Evolutionary conservation across 306 rosid species (phyloP).

Genomic region (Acmispon strigosus): DNA sequence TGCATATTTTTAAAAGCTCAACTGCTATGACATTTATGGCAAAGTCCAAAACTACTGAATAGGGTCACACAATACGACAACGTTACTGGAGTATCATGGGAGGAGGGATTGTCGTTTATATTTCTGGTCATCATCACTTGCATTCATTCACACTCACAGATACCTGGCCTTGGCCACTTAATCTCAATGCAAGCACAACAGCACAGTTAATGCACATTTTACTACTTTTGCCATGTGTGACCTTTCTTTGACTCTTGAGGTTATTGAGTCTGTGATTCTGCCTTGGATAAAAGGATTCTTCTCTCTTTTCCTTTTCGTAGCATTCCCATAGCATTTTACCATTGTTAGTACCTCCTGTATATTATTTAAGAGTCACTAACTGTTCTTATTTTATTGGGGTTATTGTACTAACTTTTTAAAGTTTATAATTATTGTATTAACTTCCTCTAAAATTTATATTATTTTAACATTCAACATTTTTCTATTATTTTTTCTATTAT

Average conservation of each 20-base stretch:
- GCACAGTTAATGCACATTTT: neutral
- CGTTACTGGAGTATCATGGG: constrained; percentile 12
- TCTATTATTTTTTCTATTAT: no score
- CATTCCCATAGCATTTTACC: no score
- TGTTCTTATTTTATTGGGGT: no score
- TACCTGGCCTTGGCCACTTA: neutral
- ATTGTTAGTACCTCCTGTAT: no score
- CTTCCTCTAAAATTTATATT: no score
- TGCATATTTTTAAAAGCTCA: constrained; percentile 22
- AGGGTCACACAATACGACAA: neutral
- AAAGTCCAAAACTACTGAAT: constrained; percentile 7
- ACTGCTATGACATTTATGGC: constrained; percentile 40
- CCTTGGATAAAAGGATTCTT: no score
- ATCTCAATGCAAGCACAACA: neutral
- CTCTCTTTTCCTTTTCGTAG: no score
- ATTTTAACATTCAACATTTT: no score
- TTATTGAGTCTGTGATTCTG: no score
- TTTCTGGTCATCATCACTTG: neutral
- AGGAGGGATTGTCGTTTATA: neutral
- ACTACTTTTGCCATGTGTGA: neutral
- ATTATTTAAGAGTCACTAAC: no score
- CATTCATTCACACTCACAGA: neutral
- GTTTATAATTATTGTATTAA: no score
- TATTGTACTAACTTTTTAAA: no score
- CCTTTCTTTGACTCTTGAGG: neutral